Evolutionary conservation across 352 stramenopile species (phyloP).

Genomic region (Pythium oligandrum): DNA sequence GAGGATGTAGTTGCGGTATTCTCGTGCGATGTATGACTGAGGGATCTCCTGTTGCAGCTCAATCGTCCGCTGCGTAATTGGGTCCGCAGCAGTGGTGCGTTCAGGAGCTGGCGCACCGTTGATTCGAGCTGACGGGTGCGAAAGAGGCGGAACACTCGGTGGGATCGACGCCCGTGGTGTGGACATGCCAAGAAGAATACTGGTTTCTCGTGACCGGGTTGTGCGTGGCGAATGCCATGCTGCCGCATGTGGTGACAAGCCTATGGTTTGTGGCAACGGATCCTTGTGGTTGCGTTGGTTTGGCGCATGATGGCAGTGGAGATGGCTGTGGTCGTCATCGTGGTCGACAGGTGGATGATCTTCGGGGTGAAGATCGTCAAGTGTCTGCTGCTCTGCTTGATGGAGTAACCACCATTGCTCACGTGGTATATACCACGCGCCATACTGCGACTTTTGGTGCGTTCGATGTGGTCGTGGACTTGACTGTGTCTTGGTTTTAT

Average conservation of each 20-base stretch:
- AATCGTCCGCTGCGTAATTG: slow-evolving; percentile 11
- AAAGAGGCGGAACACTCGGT: too few relatives aligned
- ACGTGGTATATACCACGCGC: slow-evolving; percentile 53
- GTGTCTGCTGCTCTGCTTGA: slow-evolving; percentile 27
- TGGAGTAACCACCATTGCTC: slow-evolving; percentile 47
- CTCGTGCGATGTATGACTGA: slow-evolving; percentile 48
- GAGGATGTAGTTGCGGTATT: slow-evolving; percentile 47
- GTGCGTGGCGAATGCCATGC: too few relatives aligned
- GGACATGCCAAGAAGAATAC: too few relatives aligned
- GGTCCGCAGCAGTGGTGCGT: slow-evolving; percentile 1
- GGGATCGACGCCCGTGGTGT: too few relatives aligned
- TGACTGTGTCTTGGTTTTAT: neutral
- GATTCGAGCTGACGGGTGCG: neutral
- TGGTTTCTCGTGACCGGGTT: too few relatives aligned
- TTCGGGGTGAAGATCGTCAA: slow-evolving; percentile 22
- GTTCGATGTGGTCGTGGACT: slow-evolving; percentile 7
- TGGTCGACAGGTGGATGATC: neutral
- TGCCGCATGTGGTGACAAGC: too few relatives aligned
- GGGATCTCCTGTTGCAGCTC: slow-evolving; percentile 30
- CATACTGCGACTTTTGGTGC: slow-evolving; percentile 26
- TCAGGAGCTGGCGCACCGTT: neutral
- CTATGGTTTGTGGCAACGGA: too few relatives aligned
- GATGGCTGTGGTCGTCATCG: neutral
- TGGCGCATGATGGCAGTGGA: neutral
- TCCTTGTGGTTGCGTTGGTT: neutral